These are phyloP conservation scores for Dendrobium officinale DNA, from an alignment of 106 monocot species.

Conservation along the genomic window DNA sequence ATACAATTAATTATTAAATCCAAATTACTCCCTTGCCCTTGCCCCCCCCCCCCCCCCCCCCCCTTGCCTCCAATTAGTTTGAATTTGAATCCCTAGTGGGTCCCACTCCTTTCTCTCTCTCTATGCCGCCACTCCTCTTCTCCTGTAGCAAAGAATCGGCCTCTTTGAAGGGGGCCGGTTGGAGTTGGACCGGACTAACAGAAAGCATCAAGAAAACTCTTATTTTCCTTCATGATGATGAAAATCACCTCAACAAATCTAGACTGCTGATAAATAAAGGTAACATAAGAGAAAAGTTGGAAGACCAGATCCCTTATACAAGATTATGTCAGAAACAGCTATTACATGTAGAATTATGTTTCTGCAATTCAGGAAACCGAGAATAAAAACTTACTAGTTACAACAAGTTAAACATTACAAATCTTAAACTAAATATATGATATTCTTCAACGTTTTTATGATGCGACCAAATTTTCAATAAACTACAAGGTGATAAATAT, in stretches of 20 bases:
- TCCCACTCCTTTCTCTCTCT: too few species aligned
- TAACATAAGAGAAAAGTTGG: background rate
- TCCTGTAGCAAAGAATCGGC: too few species aligned
- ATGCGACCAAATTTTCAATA: background rate
- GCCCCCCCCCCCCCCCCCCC: too few species aligned
- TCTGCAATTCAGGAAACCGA: background rate
- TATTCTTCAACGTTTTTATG: background rate
- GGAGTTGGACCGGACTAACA: too few species aligned
- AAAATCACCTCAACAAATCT: background rate
- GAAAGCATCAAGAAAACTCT: background rate
- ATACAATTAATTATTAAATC: too few species aligned
- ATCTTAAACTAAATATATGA: background rate
- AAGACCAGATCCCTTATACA: background rate
- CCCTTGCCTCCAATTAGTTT: too few species aligned
- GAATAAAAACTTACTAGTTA: background rate
- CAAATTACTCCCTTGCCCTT: too few species aligned
- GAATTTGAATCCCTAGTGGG: too few species aligned
- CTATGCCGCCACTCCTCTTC: too few species aligned
- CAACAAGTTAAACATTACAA: background rate
- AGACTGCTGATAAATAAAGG: background rate
- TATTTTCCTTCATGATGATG: background rate
- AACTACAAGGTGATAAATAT: background rate
- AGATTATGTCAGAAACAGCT: background rate
- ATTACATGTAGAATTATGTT: background rate
- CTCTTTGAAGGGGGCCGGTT: too few species aligned